These are phyloP conservation scores for Erodium texanum DNA, from an alignment of 441 rosid genomes.

Conservation along the genomic window DNA sequence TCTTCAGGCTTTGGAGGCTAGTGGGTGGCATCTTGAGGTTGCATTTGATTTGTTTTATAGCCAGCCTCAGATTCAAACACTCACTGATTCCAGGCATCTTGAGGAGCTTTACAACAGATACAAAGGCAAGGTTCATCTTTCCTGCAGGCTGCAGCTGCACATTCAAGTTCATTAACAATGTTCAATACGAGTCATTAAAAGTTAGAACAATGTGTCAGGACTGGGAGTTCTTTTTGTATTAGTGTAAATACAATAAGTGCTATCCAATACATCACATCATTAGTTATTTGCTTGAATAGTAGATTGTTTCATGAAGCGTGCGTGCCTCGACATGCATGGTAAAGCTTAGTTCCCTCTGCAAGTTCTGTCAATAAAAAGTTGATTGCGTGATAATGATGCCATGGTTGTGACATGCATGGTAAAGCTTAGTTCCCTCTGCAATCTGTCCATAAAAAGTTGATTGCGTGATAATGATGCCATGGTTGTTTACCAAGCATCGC, in stretches of 20 bases:
- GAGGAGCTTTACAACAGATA: constrained; percentile 91
- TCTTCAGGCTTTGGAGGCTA: constrained; percentile 69
- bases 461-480: too few relatives aligned
- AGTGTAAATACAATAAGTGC: neutral
- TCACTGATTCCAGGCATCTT: constrained; percentile 67
- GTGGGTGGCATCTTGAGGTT: constrained; percentile 88
- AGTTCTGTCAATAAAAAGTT: too few relatives aligned
- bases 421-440: too few relatives aligned
- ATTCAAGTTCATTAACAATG: too few relatives aligned
- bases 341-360: neutral
- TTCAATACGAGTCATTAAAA: too few relatives aligned
- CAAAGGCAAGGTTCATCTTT: constrained; percentile 46
- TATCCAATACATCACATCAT: neutral
- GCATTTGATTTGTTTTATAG: constrained; percentile 85
- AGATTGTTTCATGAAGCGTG: neutral
- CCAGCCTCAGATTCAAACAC: constrained; percentile 65
- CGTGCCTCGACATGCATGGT: neutral
- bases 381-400: too few relatives aligned
- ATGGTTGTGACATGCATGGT: too few relatives aligned
- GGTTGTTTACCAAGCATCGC: too few relatives aligned
- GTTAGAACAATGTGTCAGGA: too few relatives aligned
- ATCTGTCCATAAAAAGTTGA: too few relatives aligned
- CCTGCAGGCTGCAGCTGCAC: too few relatives aligned
- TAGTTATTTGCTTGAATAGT: neutral
- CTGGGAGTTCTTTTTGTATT: too few relatives aligned